Conservation (phyloP, 192 early-diverging fungal species). For the Physocladia obscura region DNA sequence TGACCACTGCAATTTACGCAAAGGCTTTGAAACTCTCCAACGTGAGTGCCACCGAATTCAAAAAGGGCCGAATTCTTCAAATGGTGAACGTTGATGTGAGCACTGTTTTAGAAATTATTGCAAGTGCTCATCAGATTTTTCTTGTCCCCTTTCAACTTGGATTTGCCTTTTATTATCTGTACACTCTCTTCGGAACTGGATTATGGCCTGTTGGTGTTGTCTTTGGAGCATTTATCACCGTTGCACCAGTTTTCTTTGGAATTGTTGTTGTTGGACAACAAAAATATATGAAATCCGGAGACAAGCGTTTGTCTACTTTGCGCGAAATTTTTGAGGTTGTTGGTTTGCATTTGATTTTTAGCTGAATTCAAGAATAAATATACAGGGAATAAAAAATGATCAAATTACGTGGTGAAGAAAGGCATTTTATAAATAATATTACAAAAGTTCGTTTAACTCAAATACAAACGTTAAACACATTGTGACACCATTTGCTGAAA, state of each 20-base stretch:
- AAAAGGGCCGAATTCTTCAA: slow-evolving; percentile 35
- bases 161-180: slow-evolving; percentile 28
- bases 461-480: neutral
- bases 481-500: too few relatives aligned
- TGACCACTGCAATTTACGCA: slow-evolving; percentile 37
- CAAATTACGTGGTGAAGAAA: slow-evolving; percentile 32
- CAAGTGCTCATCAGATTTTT: neutral
- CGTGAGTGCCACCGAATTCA: slow-evolving; percentile 21
- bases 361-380: neutral
- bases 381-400: slow-evolving; percentile 32
- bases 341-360: neutral
- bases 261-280: slow-evolving; percentile 7
- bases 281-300: slow-evolving; percentile 19
- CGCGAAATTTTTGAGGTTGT: slow-evolving; percentile 30
- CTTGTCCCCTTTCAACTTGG: slow-evolving; percentile 27
- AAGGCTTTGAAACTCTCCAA: slow-evolving; percentile 32
- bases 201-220: slow-evolving; percentile 34
- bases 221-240: slow-evolving; percentile 16
- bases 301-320: slow-evolving; percentile 27
- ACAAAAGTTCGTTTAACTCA: neutral
- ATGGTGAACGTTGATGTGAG: slow-evolving; percentile 39
- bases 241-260: slow-evolving; percentile 2
- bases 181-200: slow-evolving; percentile 21
- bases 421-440: slow-evolving; percentile 6
- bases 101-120: slow-evolving; percentile 14